phyloP scores from a whole-genome alignment of 1,284 basidiomycete species.

The Sparassis latifolia region DNA sequence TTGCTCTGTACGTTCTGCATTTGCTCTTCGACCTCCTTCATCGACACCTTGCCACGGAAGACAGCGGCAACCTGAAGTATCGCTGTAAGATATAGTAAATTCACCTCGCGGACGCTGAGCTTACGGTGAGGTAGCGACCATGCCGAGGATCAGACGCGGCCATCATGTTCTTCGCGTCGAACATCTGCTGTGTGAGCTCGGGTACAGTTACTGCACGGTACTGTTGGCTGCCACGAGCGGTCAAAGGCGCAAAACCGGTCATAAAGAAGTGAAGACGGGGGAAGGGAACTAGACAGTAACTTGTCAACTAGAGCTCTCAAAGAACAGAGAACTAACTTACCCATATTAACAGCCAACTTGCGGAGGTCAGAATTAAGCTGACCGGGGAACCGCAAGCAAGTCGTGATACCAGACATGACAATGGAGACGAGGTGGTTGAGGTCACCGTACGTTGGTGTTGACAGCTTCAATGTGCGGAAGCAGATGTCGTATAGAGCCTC shows the following conservation, averaged over 20 bases:
- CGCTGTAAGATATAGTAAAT: neutral
- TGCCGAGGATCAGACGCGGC: constrained; percentile 93
- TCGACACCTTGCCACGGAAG: constrained; percentile 98
- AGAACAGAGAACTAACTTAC: constrained; percentile 34
- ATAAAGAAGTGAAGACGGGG: constrained; percentile 99
- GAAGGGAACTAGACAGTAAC: constrained; percentile 70
- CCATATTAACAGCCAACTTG: constrained; percentile 99
- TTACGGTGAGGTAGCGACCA: constrained; percentile 87
- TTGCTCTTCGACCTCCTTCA: constrained; percentile 99
- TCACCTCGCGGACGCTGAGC: constrained; percentile 14
- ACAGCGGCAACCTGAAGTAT: constrained; percentile 78
- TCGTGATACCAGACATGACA: constrained; percentile 98
- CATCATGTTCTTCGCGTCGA: constrained; percentile 99
- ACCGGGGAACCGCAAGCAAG: constrained; percentile 96
- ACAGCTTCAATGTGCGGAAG: constrained; percentile 93
- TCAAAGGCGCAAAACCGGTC: constrained; percentile 94
- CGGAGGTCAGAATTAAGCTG: constrained; percentile 97
- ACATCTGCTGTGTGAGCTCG: constrained; percentile 97
- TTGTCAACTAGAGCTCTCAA: neutral
- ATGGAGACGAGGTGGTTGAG: constrained; percentile 96
- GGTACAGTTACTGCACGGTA: constrained; percentile 95
- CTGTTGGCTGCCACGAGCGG: constrained; percentile 87
- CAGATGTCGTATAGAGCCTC: constrained; percentile 98
- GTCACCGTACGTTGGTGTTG: constrained; percentile 92
- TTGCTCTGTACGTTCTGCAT: constrained; percentile 98